Evolutionary conservation across 345 rosid species (phyloP), one percentile per base, ranked within the genome.

Genomic region (Brassica carinata): DNA sequence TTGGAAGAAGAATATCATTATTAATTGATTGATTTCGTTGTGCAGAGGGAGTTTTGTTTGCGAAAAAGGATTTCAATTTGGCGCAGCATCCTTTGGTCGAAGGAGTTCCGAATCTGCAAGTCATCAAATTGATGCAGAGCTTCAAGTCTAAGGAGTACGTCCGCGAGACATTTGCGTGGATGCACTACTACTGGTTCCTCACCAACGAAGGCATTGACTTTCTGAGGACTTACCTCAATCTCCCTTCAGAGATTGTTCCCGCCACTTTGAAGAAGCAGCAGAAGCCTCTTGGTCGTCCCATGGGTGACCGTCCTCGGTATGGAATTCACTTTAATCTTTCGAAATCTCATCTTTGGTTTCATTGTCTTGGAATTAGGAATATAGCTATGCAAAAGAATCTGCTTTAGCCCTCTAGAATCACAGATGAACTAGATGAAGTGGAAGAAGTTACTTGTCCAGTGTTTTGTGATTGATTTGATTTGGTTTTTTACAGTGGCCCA

Each of bases 181-280:
- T 94, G 97, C 98, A 94, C 70, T 92, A 94, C 80, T 94, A 92
- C 76, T 92, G 98, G 98, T 94, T 85, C 85, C 90, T 94, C 33
- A 94, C 97, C 5, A 88, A 94, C 75, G 94, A 90, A 70, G 98
- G 98, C 70, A 94, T 94, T 36, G 96, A 90, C 77, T 92, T 91
- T 83, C 79, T 94, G 5, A 83, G 97, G 73, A 88, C 87, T 26
- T 94, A 92, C 82, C 96, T 94, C 75, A 91, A 91, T 75, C 89
- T 94, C 18, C 97, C 98, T 1, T 94, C 98, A 27, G 98, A 94
- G 73, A 92, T 94, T 30, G 98, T 92, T 61, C 98, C 98, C 31
- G 97, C 97, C 69, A 94, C 98, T 9, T 77, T 94, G 88, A 94
- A 91, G 93, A 94, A 94, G 67, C 90, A 85, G 57, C 86, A 85